A percentile compares a stretch with the other conserved stretches of the same genome.
phyloP scores from a whole-genome alignment of 148 eudicot genomes.

The Pharnaceum exiguum region DNA sequence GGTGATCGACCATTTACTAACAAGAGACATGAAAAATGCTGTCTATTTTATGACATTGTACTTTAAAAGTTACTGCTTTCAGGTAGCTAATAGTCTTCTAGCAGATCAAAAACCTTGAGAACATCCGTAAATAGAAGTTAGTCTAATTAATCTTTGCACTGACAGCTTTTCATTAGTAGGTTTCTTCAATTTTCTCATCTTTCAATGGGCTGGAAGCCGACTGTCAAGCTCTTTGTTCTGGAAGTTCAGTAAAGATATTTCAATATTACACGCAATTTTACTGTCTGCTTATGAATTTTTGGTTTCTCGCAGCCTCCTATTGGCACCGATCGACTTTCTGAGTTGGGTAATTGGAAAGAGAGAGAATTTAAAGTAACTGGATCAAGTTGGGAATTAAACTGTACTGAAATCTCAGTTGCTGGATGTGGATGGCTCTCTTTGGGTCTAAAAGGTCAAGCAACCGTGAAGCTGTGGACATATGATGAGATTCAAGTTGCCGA shows the following conservation, averaged over 20 bases:
- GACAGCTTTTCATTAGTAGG: too few relatives aligned
- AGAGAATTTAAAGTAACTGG: constrained; percentile 65
- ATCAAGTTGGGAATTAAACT: constrained; percentile 88
- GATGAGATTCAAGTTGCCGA: constrained; percentile 51
- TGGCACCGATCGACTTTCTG: constrained; percentile 54
- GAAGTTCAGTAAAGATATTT: neutral
- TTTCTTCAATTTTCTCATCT: too few relatives aligned
- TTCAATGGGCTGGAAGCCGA: too few relatives aligned
- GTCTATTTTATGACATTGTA: too few relatives aligned
- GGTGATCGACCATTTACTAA: too few relatives aligned
- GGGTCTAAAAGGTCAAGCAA: constrained; percentile 87
- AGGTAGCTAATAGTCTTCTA: too few relatives aligned
- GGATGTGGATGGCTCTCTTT: constrained; percentile 92
- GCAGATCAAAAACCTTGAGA: too few relatives aligned
- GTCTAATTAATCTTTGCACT: too few relatives aligned
- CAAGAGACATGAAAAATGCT: too few relatives aligned
- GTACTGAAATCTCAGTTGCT: constrained; percentile 63
- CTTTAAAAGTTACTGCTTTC: too few relatives aligned
- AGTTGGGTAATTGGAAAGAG: constrained; percentile 61
- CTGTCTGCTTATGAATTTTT: neutral
- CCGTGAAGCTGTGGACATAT: constrained; percentile 63
- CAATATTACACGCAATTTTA: neutral
- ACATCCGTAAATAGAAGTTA: too few relatives aligned
- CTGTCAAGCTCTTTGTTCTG: too few relatives aligned
- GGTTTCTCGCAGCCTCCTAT: constrained; percentile 69